These are phyloP conservation scores for Malassezia globosa DNA, from an alignment of 1,284 basidiomycete species.

Conservation along the genomic window DNA sequence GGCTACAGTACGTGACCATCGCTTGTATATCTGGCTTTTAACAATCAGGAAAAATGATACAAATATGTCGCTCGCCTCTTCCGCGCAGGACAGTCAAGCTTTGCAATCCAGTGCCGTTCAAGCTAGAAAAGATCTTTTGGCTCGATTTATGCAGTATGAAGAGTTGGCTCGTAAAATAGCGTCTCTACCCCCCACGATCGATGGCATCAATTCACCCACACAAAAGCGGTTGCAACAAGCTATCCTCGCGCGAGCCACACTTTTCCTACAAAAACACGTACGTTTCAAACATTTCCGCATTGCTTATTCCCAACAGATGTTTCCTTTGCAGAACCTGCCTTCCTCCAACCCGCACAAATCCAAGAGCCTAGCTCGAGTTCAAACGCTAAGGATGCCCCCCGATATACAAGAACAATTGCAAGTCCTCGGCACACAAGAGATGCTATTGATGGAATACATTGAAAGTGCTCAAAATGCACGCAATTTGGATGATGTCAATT, in stretches of 20 bases:
- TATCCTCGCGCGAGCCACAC: constrained; percentile 63
- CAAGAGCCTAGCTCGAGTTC: constrained; percentile 3
- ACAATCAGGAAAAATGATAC: constrained; percentile 33
- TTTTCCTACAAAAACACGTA: constrained; percentile 81
- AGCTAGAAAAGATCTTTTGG: constrained; percentile 66
- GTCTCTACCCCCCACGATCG: constrained; percentile 52
- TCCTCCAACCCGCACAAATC: background rate
- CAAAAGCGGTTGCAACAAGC: constrained; percentile 74
- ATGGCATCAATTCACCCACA: constrained; percentile 34
- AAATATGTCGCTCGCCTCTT: constrained; percentile 32
- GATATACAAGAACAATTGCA: constrained; percentile 21
- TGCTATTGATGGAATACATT: constrained; percentile 28
- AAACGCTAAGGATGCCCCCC: background rate
- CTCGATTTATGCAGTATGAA: constrained; percentile 77
- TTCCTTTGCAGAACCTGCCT: constrained; percentile 54
- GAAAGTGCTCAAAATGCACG: constrained; percentile 29
- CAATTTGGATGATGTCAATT: constrained; percentile 37
- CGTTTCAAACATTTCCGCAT: too few species aligned
- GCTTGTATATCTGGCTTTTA: too few species aligned
- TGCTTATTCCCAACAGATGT: constrained; percentile 22
- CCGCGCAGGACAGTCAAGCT: constrained; percentile 30
- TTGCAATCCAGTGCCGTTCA: constrained; percentile 55
- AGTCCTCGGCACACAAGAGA: constrained; percentile 37
- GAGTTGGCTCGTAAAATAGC: constrained; percentile 72
- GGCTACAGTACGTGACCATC: constrained; percentile 51